These are phyloP conservation scores for Verticillium isaacii DNA, from an alignment of 2,329 filamentous ascomycete genomes.

Conservation along the genomic window DNA sequence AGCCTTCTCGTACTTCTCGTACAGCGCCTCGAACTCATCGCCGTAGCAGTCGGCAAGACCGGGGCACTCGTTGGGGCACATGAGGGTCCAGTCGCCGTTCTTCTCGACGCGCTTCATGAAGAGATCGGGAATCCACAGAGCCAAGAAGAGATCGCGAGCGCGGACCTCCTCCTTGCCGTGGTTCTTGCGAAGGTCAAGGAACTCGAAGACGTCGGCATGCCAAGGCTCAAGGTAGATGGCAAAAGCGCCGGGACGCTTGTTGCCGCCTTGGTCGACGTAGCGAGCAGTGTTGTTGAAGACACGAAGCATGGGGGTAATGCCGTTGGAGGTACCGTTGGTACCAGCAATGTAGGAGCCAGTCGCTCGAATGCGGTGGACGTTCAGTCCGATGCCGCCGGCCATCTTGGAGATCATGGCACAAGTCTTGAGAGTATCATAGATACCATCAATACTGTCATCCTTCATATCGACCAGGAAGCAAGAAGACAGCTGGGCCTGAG, in stretches of 20 bases:
- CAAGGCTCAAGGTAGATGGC: conserved; percentile 99
- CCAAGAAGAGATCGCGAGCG: conserved; percentile 95
- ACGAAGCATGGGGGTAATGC: conserved; percentile 94
- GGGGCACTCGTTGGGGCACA: conserved; percentile 96
- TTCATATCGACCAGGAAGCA: conserved; percentile 99
- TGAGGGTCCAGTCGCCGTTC: conserved; percentile 94
- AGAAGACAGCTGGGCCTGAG: conserved; percentile 88
- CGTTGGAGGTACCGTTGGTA: conserved; percentile 97
- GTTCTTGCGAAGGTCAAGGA: conserved; percentile 97
- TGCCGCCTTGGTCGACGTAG: conserved; percentile 98
- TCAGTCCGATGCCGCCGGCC: conserved; percentile 94
- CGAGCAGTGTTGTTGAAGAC: conserved; percentile 99
- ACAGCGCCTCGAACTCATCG: conserved; percentile 93
- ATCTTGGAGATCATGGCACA: conserved; percentile 99
- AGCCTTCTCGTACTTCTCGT: conserved; percentile 86
- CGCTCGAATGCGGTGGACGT: conserved; percentile 92
- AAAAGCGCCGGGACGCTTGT: conserved; percentile 97
- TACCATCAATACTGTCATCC: conserved; percentile 98
- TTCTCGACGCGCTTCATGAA: conserved; percentile 99
- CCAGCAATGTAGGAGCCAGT: conserved; percentile 97
- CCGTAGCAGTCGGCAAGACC: conserved; percentile 95
- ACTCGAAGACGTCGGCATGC: conserved; percentile 97
- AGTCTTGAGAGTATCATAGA: conserved; percentile 98
- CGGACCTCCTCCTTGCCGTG: conserved; percentile 98
- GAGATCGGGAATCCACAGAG: conserved; percentile 95